phyloP scores from a whole-genome alignment of 1,139 yeast genomes.

The Arxiozyma slooffiae region DNA sequence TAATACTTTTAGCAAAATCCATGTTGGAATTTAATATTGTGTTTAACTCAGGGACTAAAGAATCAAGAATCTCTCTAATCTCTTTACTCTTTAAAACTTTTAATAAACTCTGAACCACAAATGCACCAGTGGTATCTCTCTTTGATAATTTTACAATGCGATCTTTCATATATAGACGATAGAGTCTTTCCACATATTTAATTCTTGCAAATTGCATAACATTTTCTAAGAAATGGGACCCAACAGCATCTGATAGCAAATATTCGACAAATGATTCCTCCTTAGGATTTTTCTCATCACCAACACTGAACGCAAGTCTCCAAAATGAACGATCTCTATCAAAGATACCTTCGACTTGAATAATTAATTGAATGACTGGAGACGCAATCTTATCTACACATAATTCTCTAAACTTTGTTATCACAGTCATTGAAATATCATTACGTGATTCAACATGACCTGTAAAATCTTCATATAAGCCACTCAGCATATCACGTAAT shows the following conservation, averaged over 20 bases:
- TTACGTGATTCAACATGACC: slow-evolving; percentile 20
- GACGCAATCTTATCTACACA: slow-evolving; percentile 77
- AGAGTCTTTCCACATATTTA: slow-evolving; percentile 61
- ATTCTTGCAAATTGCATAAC: slow-evolving; percentile 57
- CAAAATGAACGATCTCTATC: slow-evolving; percentile 62
- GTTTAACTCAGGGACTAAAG: slow-evolving; percentile 57
- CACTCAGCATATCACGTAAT: slow-evolving; percentile 38
- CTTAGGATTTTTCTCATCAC: slow-evolving; percentile 44
- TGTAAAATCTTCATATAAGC: slow-evolving; percentile 36
- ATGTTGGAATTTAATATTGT: slow-evolving; percentile 56
- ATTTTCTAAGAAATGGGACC: slow-evolving; percentile 79
- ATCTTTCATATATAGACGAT: slow-evolving; percentile 61
- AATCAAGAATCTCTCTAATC: slow-evolving; percentile 56
- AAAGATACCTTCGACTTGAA: slow-evolving; percentile 74
- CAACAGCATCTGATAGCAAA: slow-evolving; percentile 75
- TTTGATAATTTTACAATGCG: slow-evolving; percentile 62
- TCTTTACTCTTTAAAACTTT: slow-evolving; percentile 52
- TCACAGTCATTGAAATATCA: slow-evolving; percentile 27
- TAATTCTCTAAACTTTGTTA: slow-evolving; percentile 49
- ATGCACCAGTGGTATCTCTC: slow-evolving; percentile 74
- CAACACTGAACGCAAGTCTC: slow-evolving; percentile 40
- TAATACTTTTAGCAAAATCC: slow-evolving; percentile 57
- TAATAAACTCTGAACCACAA: slow-evolving; percentile 63
- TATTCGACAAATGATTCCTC: slow-evolving; percentile 82
- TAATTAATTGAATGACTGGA: slow-evolving; percentile 72